Evolutionary conservation across 192 early-diverging fungal genomes (phyloP), one percentile per base, ranked within the genome.

Genomic region (Rhizophagus clarus): DNA sequence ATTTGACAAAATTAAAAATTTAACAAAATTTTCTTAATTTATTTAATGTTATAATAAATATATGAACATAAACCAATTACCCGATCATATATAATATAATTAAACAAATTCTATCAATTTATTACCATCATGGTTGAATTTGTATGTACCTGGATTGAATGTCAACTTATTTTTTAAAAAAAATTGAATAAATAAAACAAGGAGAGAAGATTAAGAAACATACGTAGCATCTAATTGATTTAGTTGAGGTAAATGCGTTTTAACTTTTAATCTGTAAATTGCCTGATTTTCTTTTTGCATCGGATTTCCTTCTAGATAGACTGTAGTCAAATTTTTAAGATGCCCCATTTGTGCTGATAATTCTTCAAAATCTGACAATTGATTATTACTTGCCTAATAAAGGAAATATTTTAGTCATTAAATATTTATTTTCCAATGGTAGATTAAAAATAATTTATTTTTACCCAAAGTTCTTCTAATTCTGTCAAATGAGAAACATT

Each of bases 281-380:
- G 94, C 88, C 2, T 89, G 87, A 73, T 91, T 89, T 6, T 87
- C 82, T n/a, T 81, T 87, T 84, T 99, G 94, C 76, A 99, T 77
- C 4, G 97, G 98, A 82, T 98, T 99, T 63, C 95, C 93, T 84
- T 99, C 98, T 40, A 98, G 87, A 82, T 99, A 99, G 8, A 98
- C 92, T 0, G 97, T 98, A 22, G 90, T 84, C 77, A 96, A 89
- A 2, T 93, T 83, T 29, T 74, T 63, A 60, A 92, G 88, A 26
- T 85, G 74, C 2, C 82, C 86, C 64, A 98, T 84, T 79, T 95
- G 88, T 1, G 72, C 37, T 79, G 96, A 91, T 45, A 99, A 83
- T 70, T 95, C 90, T 22, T 92, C 91, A 73, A 95, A 95, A 8
- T 91, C 90, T 31, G 89, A 87, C 51, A 99, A 84, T 74, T 91